phyloP scores from a whole-genome alignment of 768 basidiomycete species.

The Lactarius quietus region DNA sequence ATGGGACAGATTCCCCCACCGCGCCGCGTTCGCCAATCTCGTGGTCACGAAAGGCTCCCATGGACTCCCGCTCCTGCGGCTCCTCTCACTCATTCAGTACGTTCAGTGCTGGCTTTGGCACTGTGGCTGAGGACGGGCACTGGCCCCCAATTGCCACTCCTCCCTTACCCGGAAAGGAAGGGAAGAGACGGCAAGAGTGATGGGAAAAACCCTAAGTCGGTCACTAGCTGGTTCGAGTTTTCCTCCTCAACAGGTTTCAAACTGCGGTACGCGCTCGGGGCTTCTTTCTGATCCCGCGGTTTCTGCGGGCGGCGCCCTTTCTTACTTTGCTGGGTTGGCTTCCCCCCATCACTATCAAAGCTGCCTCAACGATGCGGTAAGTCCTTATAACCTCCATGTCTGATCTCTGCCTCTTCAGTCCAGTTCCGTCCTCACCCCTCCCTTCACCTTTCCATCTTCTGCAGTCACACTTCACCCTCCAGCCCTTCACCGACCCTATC shows the following conservation, averaged over 20 bases:
- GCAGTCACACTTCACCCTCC: conserved; percentile 16
- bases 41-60: not conserved
- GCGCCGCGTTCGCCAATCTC: not conserved
- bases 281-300: conserved; percentile 25
- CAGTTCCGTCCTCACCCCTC: conserved; percentile 13
- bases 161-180: not conserved
- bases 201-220: not conserved
- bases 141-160: not conserved
- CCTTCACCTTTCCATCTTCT: conserved; percentile 15
- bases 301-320: conserved; percentile 24
- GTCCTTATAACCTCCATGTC: conserved; percentile 25
- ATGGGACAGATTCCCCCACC: not conserved
- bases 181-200: not conserved
- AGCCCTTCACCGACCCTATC: conserved; percentile 16
- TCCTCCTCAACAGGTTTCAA: conserved; percentile 16
- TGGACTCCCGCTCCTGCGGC: not conserved
- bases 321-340: conserved; percentile 21
- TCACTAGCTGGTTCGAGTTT: not conserved
- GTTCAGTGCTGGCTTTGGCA: not conserved
- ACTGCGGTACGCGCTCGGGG: conserved; percentile 21
- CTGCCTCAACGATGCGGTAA: conserved; percentile 24
- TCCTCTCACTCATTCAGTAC: not conserved
- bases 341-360: conserved; percentile 26
- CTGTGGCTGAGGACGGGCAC: not conserved
- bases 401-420: conserved; percentile 9